Evolutionary conservation across 192 early-diverging fungal species (phyloP).

Genomic region (Allomyces arbusculus): DNA sequence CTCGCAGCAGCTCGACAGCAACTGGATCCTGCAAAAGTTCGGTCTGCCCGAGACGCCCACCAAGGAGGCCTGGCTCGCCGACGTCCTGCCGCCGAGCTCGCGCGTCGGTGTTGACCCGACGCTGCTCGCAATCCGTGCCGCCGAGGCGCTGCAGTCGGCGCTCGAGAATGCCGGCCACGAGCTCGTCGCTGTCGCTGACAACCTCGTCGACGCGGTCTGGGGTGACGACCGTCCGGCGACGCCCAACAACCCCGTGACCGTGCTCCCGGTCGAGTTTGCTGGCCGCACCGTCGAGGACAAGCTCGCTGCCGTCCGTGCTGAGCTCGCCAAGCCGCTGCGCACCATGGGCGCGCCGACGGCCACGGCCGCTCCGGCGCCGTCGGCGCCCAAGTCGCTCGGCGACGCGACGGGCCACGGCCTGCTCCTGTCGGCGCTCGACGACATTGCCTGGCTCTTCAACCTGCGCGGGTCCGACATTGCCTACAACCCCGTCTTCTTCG

Average conservation of each 20-base stretch:
- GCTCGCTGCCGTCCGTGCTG: slow-evolving; percentile 1
- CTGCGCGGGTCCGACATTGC: slow-evolving; percentile 85
- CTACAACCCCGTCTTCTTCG: slow-evolving; percentile 92
- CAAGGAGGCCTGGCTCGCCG: slow-evolving; percentile 69
- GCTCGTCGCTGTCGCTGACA: slow-evolving; percentile 48
- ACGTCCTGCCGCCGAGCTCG: slow-evolving; percentile 46
- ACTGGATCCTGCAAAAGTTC: slow-evolving; percentile 89
- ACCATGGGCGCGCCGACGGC: not conserved
- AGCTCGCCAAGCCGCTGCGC: not conserved
- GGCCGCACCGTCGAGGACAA: slow-evolving; percentile 17
- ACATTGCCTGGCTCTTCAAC: slow-evolving; percentile 95
- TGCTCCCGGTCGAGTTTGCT: slow-evolving; percentile 49
- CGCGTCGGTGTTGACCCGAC: slow-evolving; percentile 84
- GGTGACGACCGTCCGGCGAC: slow-evolving; percentile 40
- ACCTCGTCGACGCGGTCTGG: slow-evolving; percentile 81
- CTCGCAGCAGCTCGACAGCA: slow-evolving; percentile 65
- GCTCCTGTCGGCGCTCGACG: slow-evolving; percentile 75
- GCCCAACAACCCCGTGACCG: slow-evolving; percentile 41
- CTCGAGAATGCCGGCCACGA: slow-evolving; percentile 33
- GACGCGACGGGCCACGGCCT: slow-evolving; percentile 48
- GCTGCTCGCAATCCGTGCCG: slow-evolving; percentile 51
- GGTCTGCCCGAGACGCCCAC: slow-evolving; percentile 71
- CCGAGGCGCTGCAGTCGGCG: slow-evolving; percentile 26
- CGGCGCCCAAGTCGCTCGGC: slow-evolving; percentile 13
- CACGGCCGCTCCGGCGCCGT: no score